Conservation (phyloP, 768 basidiomycete species). For the Pisolithus tinctorius region DNA sequence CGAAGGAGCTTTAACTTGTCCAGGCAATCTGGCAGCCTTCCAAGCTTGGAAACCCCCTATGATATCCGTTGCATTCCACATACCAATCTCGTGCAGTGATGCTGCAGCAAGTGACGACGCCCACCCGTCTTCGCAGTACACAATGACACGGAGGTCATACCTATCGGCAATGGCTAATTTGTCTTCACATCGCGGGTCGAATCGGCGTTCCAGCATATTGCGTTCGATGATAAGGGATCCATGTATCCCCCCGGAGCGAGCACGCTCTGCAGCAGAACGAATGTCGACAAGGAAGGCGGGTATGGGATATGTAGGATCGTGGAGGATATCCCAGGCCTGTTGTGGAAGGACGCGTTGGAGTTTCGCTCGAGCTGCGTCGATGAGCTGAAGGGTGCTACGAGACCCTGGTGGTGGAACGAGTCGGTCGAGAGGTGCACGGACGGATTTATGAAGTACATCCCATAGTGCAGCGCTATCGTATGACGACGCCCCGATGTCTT, state of each 20-base stretch:
- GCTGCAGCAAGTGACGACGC: slow-evolving; percentile 69
- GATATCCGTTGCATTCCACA: slow-evolving; percentile 72
- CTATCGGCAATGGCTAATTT: slow-evolving; percentile 63
- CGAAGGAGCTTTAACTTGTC: slow-evolving; percentile 31
- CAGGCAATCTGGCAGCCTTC: slow-evolving; percentile 62
- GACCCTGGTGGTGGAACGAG: slow-evolving; percentile 60
- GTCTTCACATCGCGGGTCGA: slow-evolving; percentile 60
- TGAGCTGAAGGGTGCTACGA: slow-evolving; percentile 48
- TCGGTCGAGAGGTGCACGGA: slow-evolving; percentile 53
- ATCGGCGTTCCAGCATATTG: slow-evolving; percentile 73
- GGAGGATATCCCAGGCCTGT: slow-evolving; percentile 57
- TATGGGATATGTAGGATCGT: slow-evolving; percentile 42
- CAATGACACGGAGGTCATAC: slow-evolving; percentile 67
- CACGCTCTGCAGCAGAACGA: slow-evolving; percentile 56
- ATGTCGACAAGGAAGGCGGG: slow-evolving; percentile 77
- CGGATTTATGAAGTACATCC: slow-evolving; percentile 64
- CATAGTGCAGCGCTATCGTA: slow-evolving; percentile 64
- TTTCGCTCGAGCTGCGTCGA: slow-evolving; percentile 52
- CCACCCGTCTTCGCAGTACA: slow-evolving; percentile 71
- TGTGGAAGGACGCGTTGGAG: slow-evolving; percentile 56
- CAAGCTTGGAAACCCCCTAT: slow-evolving; percentile 70
- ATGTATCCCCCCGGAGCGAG: slow-evolving; percentile 48
- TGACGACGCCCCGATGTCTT: slow-evolving; percentile 44
- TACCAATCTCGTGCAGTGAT: slow-evolving; percentile 60
- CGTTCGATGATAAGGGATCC: slow-evolving; percentile 72